These are phyloP conservation scores for Nicotiana obtusifolia DNA, from an alignment of 257 asterid genomes.

Conservation along the genomic window DNA sequence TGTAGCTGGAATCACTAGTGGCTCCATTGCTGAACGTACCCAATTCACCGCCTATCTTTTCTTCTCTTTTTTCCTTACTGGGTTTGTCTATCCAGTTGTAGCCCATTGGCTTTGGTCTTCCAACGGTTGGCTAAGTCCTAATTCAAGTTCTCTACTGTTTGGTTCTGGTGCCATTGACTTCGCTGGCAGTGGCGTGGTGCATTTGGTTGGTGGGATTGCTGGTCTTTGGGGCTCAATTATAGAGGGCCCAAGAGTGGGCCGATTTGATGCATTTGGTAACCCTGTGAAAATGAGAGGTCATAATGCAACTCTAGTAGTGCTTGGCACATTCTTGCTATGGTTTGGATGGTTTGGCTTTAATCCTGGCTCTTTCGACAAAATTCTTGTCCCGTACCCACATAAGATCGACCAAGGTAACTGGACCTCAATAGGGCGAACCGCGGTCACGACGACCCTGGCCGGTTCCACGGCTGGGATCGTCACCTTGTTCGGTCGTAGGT, in stretches of 20 bases:
- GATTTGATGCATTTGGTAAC: slow-evolving; percentile 64
- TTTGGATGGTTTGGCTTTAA: slow-evolving; percentile 92
- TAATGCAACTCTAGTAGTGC: slow-evolving; percentile 63
- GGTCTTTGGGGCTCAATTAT: slow-evolving; percentile 66
- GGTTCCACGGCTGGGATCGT: slow-evolving; percentile 90
- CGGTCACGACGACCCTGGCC: slow-evolving; percentile 78
- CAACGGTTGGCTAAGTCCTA: slow-evolving; percentile 81
- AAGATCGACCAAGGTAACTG: slow-evolving; percentile 68
- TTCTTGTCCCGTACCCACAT: slow-evolving; percentile 29
- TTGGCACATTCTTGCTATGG: slow-evolving; percentile 69
- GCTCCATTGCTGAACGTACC: slow-evolving; percentile 78
- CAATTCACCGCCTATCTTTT: slow-evolving; percentile 71
- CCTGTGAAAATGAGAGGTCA: slow-evolving; percentile 62
- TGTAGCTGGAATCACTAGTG: slow-evolving; percentile 84
- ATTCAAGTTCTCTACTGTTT: slow-evolving; percentile 35
- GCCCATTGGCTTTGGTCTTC: slow-evolving; percentile 84
- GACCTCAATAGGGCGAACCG: slow-evolving; percentile 91
- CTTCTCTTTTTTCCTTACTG: slow-evolving; percentile 67
- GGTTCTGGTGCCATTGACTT: slow-evolving; percentile 81
- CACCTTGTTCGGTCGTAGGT: slow-evolving; percentile 65
- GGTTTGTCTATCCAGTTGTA: slow-evolving; percentile 75
- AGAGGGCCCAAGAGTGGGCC: slow-evolving; percentile 82
- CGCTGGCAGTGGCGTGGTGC: slow-evolving; percentile 87
- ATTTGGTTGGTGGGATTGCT: slow-evolving; percentile 85
- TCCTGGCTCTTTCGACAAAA: slow-evolving; percentile 70